Conservation (phyloP, 164 flowering plant species). For the Dillenia suffruticosa region DNA sequence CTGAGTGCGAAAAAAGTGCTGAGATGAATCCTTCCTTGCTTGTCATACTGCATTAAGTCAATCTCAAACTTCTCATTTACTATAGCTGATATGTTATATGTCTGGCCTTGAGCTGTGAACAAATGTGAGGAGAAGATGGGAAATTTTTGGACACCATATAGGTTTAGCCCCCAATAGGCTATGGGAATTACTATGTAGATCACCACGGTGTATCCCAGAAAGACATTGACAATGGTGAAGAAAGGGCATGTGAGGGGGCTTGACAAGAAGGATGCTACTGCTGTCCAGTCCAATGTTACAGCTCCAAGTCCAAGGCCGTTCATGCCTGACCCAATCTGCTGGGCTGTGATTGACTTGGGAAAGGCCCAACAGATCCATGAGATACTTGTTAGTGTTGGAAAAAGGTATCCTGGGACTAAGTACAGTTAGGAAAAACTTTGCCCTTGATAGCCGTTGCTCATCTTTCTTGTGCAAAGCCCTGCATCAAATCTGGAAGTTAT, state of each 20-base stretch:
- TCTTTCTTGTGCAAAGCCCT: constrained; percentile 44
- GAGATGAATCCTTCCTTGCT: constrained; percentile 1
- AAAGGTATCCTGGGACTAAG: constrained; percentile 42
- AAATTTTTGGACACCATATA: constrained; percentile 32
- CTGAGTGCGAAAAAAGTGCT: constrained; percentile 21
- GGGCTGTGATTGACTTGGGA: constrained; percentile 42
- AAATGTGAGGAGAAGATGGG: constrained; percentile 42
- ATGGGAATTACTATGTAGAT: constrained; percentile 33
- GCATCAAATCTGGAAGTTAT: constrained; percentile 1
- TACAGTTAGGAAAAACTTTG: constrained; percentile 38
- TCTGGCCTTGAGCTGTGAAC: constrained; percentile 15
- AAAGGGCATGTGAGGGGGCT: constrained; percentile 43
- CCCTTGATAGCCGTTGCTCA: constrained; percentile 27
- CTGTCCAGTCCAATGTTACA: constrained; percentile 41
- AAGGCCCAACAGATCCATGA: constrained; percentile 47
- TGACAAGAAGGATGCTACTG: constrained; percentile 33
- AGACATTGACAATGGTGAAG: constrained; percentile 38
- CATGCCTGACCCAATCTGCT: constrained; percentile 50
- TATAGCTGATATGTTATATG: constrained; percentile 17
- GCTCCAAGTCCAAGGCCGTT: constrained; percentile 41
- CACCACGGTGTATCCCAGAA: constrained; percentile 27
- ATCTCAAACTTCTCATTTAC: constrained; percentile 19
- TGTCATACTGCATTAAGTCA: constrained; percentile 7
- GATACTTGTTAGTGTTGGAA: constrained; percentile 32
- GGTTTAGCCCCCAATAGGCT: constrained; percentile 37